Percentiles rank a stretch among this genome's conserved stretches.
phyloP scores from a whole-genome alignment of 257 asterid genomes.

The Solanum okadae region DNA sequence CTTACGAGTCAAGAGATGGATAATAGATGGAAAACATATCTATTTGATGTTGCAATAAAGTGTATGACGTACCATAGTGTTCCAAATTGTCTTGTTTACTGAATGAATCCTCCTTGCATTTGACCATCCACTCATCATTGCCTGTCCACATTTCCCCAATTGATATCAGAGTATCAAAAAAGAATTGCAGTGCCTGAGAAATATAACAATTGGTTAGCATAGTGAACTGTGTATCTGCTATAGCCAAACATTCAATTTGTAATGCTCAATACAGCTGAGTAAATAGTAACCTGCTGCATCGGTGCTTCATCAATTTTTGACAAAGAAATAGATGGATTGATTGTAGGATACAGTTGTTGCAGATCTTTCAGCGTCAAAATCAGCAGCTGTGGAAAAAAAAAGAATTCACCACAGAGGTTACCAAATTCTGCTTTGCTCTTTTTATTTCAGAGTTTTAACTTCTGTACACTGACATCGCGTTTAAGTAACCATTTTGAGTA shows the following conservation, averaged over 20 bases:
- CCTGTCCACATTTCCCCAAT: conserved; percentile 74
- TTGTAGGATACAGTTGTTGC: conserved; percentile 34
- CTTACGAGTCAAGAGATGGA: not conserved
- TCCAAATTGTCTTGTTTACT: conserved; percentile 39
- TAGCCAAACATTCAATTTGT: not conserved
- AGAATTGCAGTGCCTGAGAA: conserved; percentile 45
- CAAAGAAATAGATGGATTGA: conserved; percentile 14
- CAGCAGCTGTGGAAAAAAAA: conserved; percentile 39
- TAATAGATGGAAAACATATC: conserved; percentile 12
- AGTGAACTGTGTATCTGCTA: not conserved
- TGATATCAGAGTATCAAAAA: conserved; percentile 54
- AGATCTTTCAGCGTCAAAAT: conserved; percentile 64
- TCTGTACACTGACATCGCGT: not conserved
- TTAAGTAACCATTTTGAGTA: not conserved
- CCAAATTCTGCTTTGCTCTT: not conserved
- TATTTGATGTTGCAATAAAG: not conserved
- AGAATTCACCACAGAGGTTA: not conserved
- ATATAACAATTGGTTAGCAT: not conserved
- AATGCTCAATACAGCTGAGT: not conserved
- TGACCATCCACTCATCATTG: conserved; percentile 58
- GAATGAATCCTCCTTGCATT: conserved; percentile 35
- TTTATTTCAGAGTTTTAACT: not conserved
- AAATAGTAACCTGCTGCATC: conserved; percentile 39
- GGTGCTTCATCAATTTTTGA: conserved; percentile 43
- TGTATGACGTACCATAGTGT: conserved; percentile 15